Conservation (phyloP, 2,329 filamentous ascomycete genomes). For the Ceratocystis huliohia region DNA sequence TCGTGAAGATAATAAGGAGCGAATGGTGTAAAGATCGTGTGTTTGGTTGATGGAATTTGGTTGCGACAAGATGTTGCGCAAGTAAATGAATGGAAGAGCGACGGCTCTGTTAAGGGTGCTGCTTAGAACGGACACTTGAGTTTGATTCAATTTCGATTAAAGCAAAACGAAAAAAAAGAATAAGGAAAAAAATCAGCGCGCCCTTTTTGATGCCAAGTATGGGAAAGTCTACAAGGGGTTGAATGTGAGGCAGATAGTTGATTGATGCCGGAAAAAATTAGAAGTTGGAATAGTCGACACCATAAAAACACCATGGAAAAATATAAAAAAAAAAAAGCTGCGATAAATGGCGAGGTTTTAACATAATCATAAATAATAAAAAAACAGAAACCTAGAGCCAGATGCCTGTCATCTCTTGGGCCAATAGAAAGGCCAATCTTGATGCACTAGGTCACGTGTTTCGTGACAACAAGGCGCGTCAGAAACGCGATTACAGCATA, state of each 20-base stretch:
- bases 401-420: neutral
- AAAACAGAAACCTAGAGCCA: neutral
- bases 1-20: neutral
- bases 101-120: neutral
- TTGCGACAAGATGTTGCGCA: constrained; percentile 2
- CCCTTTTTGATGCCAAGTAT: neutral
- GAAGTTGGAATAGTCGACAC: constrained; percentile 1
- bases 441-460: neutral
- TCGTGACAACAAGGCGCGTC: neutral
- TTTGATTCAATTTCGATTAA: constrained; percentile 3
- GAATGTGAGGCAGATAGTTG: neutral
- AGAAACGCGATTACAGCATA: neutral
- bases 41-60: neutral
- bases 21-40: neutral
- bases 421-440: neutral
- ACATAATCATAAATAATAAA: neutral
- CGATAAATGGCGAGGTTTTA: neutral
- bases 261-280: neutral
- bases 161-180: constrained; percentile 9
- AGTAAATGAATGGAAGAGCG: neutral
- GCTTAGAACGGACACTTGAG: neutral
- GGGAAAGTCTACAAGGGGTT: neutral
- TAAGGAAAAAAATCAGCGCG: neutral
- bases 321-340: neutral
- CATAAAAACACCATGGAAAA: neutral